Percentiles rank a stretch among this genome's conserved stretches.
These are phyloP conservation scores for Clonostachys rosea DNA, from an alignment of 2,329 filamentous ascomycete species.

Conservation along the genomic window DNA sequence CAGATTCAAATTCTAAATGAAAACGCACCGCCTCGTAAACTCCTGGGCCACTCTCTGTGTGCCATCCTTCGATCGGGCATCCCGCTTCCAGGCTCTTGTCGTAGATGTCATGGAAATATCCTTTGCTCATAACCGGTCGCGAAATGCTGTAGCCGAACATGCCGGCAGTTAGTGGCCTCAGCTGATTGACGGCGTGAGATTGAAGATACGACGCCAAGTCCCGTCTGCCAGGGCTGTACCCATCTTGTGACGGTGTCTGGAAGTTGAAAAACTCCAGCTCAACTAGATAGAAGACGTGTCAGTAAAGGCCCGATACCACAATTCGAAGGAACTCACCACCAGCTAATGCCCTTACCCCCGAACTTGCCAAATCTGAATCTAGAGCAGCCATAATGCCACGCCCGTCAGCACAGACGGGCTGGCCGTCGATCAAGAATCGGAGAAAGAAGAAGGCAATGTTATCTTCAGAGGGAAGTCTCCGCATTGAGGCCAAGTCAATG, in stretches of 20 bases:
- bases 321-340: constrained; percentile 51
- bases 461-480: constrained; percentile 76
- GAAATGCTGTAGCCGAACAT: constrained; percentile 84
- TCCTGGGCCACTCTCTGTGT: constrained; percentile 76
- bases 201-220: constrained; percentile 63
- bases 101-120: constrained; percentile 80
- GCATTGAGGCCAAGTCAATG: constrained; percentile 65
- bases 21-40: constrained; percentile 6
- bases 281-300: constrained; percentile 36
- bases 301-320: too few species aligned
- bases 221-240: constrained; percentile 37
- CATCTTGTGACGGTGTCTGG: constrained; percentile 19
- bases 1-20: constrained; percentile 10
- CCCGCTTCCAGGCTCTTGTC: constrained; percentile 65
- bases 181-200: constrained; percentile 56
- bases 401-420: constrained; percentile 66
- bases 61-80: constrained; percentile 76
- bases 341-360: constrained; percentile 68
- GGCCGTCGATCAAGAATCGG: constrained; percentile 69
- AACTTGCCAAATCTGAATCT: constrained; percentile 53
- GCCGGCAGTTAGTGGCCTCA: constrained; percentile 70
- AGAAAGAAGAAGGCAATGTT: constrained; percentile 72
- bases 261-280: constrained; percentile 68
- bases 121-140: constrained; percentile 70
- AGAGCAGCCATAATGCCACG: constrained; percentile 60